Base-by-base conservation (phyloP, 225 moss, liverwort and hornwort species). In the Physcomitrellopsis africana region DNA sequence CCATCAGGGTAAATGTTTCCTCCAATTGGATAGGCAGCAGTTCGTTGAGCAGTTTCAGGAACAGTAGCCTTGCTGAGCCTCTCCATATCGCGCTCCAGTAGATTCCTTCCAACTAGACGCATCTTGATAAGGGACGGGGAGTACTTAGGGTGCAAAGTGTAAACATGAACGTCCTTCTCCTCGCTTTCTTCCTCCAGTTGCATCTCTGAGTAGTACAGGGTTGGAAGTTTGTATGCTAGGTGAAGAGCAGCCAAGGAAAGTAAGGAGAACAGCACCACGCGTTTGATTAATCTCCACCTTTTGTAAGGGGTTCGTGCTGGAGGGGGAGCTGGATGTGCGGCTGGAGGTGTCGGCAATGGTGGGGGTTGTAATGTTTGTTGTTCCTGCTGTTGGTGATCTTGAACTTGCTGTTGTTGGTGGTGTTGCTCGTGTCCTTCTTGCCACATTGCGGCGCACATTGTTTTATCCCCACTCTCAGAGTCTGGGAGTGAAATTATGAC, bases 1-100 rank as follows among this genome's bases (percentile, higher is more conserved):
- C 96, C 96, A 44, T 93, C 89, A 8, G 93, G 92, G 76, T 92
- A 96, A 13, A 94, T 79, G 58, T 96, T 94, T 8, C 96, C 96
- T 13, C 85, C 81, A 32, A 93, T 82, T 22, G 89, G 90, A 17
- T 70, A 72, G 67, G 83, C 85, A 49, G 81, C 59, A 11, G 83
- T 71, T 51, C 79, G 75, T 11, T 89, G 63, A 43, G 41, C 63
- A 10, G 62, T 66, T 13, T 65, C 65, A 22, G 52, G 14, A 4
- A 43, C 9, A 23, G 63, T 65, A 20, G 42, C 20, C 78, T 72
- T 82, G 1, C 85, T 85, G 7, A 85, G 78, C 45, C 88, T 78
- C 70, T 75, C 79, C 26, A 81, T 17, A 57, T 87, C 86, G 19
- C 90, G 81, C 80, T 93, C 91, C 68, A 86, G 76, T 15, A 96